A percentile compares a stretch with the other conserved stretches of the same genome.
phyloP scores from a whole-genome alignment of 768 basidiomycete genomes.

The Kwoniella dendrophila region DNA sequence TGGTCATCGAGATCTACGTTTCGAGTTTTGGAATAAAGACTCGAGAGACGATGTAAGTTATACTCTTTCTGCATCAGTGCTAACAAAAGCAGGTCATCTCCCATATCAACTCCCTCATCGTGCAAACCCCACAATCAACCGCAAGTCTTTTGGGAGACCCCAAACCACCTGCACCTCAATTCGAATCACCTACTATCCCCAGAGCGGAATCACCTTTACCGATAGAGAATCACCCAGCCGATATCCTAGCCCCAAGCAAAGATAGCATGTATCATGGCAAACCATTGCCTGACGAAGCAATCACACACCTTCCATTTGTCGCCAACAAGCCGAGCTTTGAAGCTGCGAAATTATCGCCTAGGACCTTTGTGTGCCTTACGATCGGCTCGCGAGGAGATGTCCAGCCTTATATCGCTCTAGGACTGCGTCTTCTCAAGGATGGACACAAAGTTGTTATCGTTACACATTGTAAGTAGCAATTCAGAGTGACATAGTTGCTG shows the following conservation, averaged over 20 bases:
- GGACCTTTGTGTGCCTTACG: constrained; percentile 67
- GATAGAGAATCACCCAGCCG: constrained; percentile 32
- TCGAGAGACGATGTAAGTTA: constrained; percentile 59
- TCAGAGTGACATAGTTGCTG: neutral
- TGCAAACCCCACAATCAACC: neutral
- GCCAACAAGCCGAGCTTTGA: constrained; percentile 36
- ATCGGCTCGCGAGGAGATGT: constrained; percentile 67
- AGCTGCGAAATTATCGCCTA: constrained; percentile 47
- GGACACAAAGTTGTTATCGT: constrained; percentile 62
- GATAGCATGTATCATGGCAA: constrained; percentile 22
- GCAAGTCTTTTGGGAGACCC: constrained; percentile 9
- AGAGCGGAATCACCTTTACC: neutral
- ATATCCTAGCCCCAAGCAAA: constrained; percentile 38
- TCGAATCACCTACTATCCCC: neutral
- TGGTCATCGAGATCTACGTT: constrained; percentile 60
- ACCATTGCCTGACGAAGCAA: constrained; percentile 44
- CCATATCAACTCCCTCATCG: constrained; percentile 16
- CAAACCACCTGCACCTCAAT: constrained; percentile 13
- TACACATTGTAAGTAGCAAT: constrained; percentile 58
- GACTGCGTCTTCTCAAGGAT: constrained; percentile 57
- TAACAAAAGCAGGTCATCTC: constrained; percentile 18
- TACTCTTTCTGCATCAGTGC: neutral
- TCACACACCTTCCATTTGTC: constrained; percentile 49
- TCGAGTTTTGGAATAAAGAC: constrained; percentile 60
- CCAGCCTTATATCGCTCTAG: constrained; percentile 62